Evolutionary conservation across 1,139 yeast species (phyloP).

Genomic region (Suhomyces wounanorum): DNA sequence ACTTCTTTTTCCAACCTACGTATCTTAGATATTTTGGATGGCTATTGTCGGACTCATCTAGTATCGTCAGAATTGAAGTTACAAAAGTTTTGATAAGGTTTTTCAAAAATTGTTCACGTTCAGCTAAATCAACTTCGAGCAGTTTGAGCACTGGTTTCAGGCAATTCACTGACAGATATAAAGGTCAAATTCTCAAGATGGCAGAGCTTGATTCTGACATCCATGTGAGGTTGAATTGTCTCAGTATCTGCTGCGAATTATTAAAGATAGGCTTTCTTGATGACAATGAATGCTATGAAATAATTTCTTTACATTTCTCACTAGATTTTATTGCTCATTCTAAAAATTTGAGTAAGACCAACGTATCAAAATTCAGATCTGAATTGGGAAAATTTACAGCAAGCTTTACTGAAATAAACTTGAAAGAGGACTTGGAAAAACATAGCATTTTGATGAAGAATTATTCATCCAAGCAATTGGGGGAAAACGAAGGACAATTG

Average conservation of each 20-base stretch:
- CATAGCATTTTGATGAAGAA: conserved; percentile 24
- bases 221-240: conserved; percentile 54
- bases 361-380: conserved; percentile 34
- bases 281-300: conserved; percentile 47
- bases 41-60: conserved; percentile 72
- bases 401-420: conserved; percentile 22
- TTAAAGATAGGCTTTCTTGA: conserved; percentile 64
- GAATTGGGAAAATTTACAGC: conserved; percentile 37
- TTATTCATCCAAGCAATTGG: conserved; percentile 23
- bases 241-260: conserved; percentile 57
- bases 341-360: conserved; percentile 12
- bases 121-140: conserved; percentile 11
- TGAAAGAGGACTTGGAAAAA: conserved; percentile 23
- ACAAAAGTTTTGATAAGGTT: conserved; percentile 56
- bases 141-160: conserved; percentile 49
- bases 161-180: conserved; percentile 73
- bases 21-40: conserved; percentile 81
- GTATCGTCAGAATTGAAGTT: conserved; percentile 65
- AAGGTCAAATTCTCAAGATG: conserved; percentile 65
- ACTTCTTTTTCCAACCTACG: conserved; percentile 65
- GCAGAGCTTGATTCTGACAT: conserved; percentile 33
- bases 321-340: conserved; percentile 24
- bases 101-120: conserved; percentile 33
- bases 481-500: conserved; percentile 16
- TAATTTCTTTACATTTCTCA: conserved; percentile 48